A percentile compares a stretch with the other conserved stretches of the same genome.
phyloP scores from a whole-genome alignment of 2,329 filamentous ascomycete species.

The Aciculosporium take region DNA sequence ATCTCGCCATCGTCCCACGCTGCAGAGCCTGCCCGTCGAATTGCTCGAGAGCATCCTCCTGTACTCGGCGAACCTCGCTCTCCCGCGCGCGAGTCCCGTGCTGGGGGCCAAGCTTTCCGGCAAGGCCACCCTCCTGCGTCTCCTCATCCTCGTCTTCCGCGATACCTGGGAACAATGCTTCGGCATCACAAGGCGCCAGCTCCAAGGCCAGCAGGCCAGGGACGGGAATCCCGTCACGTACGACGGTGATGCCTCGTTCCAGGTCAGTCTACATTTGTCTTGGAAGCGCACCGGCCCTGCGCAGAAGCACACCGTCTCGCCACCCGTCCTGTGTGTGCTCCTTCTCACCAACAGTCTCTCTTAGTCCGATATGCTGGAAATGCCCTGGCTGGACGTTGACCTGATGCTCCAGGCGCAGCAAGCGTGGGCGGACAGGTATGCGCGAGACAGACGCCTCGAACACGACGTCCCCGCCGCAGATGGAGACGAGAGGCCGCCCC shows the following conservation, averaged over 20 bases:
- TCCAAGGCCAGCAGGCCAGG: slow-evolving; percentile 7
- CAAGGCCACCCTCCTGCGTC: slow-evolving; percentile 21
- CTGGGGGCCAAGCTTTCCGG: slow-evolving; percentile 33
- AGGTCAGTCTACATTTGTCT: slow-evolving; percentile 26
- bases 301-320: no score
- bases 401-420: slow-evolving; percentile 34
- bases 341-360: slow-evolving; percentile 1
- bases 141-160: slow-evolving; percentile 23
- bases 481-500: slow-evolving; percentile 2
- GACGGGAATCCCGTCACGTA: slow-evolving; percentile 4
- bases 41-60: slow-evolving; percentile 39
- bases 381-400: slow-evolving; percentile 30
- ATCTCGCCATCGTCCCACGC: slow-evolving; percentile 12
- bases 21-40: slow-evolving; percentile 33
- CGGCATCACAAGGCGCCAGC: slow-evolving; percentile 13
- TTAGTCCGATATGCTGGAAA: slow-evolving; percentile 30
- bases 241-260: slow-evolving; percentile 27
- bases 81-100: slow-evolving; percentile 29
- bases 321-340: no score
- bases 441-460: slow-evolving; percentile 19
- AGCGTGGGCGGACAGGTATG: slow-evolving; percentile 28
- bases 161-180: slow-evolving; percentile 26
- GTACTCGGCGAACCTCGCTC: slow-evolving; percentile 32
- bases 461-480: slow-evolving; percentile 14
- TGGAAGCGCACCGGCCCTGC: no score